These are phyloP conservation scores for Solanum bukasovii DNA, from an alignment of 257 asterid species.

Conservation along the genomic window DNA sequence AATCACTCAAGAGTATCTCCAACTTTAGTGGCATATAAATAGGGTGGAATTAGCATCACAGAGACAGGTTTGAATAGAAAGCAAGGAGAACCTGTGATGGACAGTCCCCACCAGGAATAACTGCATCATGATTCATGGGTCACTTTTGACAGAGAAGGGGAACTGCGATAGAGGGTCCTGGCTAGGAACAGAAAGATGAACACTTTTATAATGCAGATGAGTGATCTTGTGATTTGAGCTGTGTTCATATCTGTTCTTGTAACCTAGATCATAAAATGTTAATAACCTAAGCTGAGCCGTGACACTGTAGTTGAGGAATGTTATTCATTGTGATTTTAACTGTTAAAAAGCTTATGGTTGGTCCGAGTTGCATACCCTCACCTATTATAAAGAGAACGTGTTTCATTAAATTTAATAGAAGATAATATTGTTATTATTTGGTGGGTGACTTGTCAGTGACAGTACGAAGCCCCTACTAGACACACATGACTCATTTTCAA, in stretches of 20 bases:
- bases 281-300: background rate
- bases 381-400: background rate
- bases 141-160: background rate
- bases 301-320: background rate
- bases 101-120: background rate
- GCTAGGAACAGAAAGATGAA: background rate
- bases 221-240: background rate
- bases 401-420: too few relatives aligned
- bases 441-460: background rate
- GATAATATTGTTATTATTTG: too few relatives aligned
- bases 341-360: background rate
- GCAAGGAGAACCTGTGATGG: background rate
- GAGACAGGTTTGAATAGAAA: background rate
- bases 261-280: background rate
- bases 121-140: background rate
- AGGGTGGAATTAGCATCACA: background rate
- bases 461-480: background rate
- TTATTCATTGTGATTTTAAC: background rate
- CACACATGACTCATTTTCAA: background rate
- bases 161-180: background rate
- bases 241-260: background rate
- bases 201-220: background rate
- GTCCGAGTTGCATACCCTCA: background rate
- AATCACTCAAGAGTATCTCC: slow-evolving; percentile 53
- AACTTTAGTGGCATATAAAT: slow-evolving; percentile 48